Conservation (phyloP, 2,329 filamentous ascomycete genomes). For the Aspergillus ibericus region DNA sequence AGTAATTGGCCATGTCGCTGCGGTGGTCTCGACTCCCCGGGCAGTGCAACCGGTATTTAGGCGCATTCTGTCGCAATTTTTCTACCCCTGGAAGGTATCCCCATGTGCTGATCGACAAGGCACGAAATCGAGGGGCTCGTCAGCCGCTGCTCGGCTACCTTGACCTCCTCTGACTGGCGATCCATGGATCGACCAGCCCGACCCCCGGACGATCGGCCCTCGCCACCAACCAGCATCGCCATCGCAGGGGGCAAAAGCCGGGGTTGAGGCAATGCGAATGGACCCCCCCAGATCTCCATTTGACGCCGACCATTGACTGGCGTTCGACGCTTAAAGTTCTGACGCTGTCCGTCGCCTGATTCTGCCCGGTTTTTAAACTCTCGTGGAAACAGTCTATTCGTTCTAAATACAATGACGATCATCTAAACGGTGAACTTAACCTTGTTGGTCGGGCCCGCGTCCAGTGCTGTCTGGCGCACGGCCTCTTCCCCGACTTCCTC, state of each 20-base stretch:
- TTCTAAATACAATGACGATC: background rate
- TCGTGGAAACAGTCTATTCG: background rate
- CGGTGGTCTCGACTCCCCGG: background rate
- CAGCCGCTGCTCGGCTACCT: background rate
- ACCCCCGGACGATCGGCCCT: background rate
- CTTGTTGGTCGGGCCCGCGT: conserved; percentile 18
- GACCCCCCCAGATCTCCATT: background rate
- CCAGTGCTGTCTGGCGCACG: conserved; percentile 20
- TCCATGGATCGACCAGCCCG: background rate
- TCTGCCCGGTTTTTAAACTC: background rate
- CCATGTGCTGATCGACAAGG: background rate
- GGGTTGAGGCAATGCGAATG: background rate
- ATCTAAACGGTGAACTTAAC: conserved; percentile 24
- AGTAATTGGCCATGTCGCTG: conserved; percentile 6
- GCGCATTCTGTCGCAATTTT: background rate
- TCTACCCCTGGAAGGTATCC: background rate
- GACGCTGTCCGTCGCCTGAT: background rate
- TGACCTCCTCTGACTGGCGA: background rate
- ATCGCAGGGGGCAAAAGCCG: background rate
- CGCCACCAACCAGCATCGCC: background rate
- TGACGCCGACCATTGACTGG: background rate
- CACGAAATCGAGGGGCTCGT: background rate
- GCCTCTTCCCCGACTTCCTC: conserved; percentile 30
- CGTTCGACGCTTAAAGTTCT: background rate
- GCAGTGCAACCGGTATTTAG: background rate